phyloP scores from a whole-genome alignment of 2,329 filamentous ascomycete genomes.

The Sporothrix luriei region DNA sequence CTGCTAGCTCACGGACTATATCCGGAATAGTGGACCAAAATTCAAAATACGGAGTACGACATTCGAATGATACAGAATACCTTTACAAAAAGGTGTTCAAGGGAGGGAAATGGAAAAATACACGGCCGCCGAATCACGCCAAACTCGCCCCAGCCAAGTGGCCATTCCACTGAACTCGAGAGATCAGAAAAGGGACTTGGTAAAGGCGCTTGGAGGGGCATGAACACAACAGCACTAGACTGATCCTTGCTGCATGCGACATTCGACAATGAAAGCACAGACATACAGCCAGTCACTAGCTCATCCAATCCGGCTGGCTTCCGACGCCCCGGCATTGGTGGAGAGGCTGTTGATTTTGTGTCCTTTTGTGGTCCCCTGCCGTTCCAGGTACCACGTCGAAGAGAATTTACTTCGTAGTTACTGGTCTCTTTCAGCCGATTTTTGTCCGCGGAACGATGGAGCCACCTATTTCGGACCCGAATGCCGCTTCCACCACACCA shows the following conservation, averaged over 20 bases:
- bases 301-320: constrained; percentile 14
- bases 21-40: constrained; percentile 2
- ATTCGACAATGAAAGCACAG: constrained; percentile 18
- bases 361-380: constrained; percentile 11
- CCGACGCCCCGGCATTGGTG: constrained; percentile 18
- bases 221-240: neutral
- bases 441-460: constrained; percentile 1
- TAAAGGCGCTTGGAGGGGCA: neutral
- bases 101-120: neutral
- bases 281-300: neutral
- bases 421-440: neutral
- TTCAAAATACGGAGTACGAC: neutral
- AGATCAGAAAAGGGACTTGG: neutral
- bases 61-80: neutral
- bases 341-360: neutral
- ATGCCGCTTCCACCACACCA: neutral
- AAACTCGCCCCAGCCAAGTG: neutral
- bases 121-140: too few species aligned
- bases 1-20: constrained; percentile 25
- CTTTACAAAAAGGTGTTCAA: neutral
- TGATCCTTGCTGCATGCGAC: constrained; percentile 22
- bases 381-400: too few species aligned
- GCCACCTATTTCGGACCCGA: constrained; percentile 14
- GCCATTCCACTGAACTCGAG: neutral
- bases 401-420: too few species aligned